Conservation (phyloP, 2,329 filamentous ascomycete genomes). For the Orbilia quercus region DNA sequence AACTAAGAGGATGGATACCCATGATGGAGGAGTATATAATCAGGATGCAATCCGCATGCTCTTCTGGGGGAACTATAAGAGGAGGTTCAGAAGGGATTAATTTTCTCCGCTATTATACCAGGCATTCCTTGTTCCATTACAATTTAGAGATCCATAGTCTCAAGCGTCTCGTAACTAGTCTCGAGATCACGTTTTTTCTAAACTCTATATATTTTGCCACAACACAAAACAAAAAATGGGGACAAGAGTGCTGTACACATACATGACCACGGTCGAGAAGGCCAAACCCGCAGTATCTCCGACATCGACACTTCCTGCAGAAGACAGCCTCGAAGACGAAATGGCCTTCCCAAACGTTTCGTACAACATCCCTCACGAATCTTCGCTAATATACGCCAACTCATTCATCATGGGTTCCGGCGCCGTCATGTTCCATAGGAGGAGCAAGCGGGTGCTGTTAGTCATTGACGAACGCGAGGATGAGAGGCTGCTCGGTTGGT, state of each 20-base stretch:
- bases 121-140: no score
- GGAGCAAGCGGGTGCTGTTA: slow-evolving; percentile 33
- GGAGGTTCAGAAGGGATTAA: no score
- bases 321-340: slow-evolving; percentile 35
- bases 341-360: slow-evolving; percentile 37
- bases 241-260: slow-evolving; percentile 46
- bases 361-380: slow-evolving; percentile 38
- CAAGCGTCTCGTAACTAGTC: no score
- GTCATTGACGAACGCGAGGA: slow-evolving; percentile 43
- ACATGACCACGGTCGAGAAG: slow-evolving; percentile 32
- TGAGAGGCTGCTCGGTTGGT: slow-evolving; percentile 29
- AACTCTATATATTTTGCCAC: background rate
- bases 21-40: no score
- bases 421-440: slow-evolving; percentile 50
- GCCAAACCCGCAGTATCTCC: slow-evolving; percentile 28
- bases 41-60: no score
- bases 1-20: no score
- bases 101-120: no score
- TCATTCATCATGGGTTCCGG: slow-evolving; percentile 49
- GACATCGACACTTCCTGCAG: slow-evolving; percentile 14
- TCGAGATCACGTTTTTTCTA: no score
- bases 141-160: no score
- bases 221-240: slow-evolving; percentile 41
- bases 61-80: no score
- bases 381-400: slow-evolving; percentile 34